Evolutionary conservation across 2,329 filamentous ascomycete species (phyloP), one percentile per base, ranked within the genome.

Genomic region (Ascochyta viciae-villosae): DNA sequence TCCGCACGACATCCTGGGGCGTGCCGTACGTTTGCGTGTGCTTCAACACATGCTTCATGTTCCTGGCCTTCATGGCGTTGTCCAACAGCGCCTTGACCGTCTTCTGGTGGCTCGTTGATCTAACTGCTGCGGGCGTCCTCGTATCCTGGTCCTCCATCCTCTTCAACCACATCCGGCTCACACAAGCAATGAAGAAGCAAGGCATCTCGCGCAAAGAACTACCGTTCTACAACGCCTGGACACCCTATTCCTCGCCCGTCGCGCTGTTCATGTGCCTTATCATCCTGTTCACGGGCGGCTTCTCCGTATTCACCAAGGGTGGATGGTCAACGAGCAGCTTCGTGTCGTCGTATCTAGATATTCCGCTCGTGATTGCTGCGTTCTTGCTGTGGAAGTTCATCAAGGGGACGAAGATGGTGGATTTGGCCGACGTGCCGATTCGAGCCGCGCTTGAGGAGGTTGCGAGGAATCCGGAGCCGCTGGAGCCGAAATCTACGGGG

Each of bases 51-150:
- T 56, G 75, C 38, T 80, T 81, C 64, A 76, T 76, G 31, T 71
- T 74, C 1, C 73, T 83, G 7, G 76, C 78, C 1, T 83, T 82
- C 59, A 75, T 83, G 51, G 80, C 78, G 46, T 73, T 79, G 9
- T 78, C 75, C 7, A 79, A 68, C 54, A 75, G 67, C 38, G 77
- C 77, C 2, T 73, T 74, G 45, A 74, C 76, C 5, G 71, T 82
- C 8, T 91, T 91, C 70, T 80, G 78, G 50, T 91, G 88, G 85
- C 87, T 91, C 66, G 82, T 86, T 62, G 89, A 89, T 70, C 82
- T 91, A 42, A 87, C 85, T 12, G 89, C 80, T 52, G 78, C 80
- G 0, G 80, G 78, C 0, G 81, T 80, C 0, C 76, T 83, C 57
- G 80, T 83, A 26, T 81, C 78, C 24, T 85, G 82, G 82, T 77